Percentiles rank a stretch among this genome's conserved stretches.
Evolutionary conservation across 768 basidiomycete species (phyloP).

Genomic region (Lactifluus rugatus): DNA sequence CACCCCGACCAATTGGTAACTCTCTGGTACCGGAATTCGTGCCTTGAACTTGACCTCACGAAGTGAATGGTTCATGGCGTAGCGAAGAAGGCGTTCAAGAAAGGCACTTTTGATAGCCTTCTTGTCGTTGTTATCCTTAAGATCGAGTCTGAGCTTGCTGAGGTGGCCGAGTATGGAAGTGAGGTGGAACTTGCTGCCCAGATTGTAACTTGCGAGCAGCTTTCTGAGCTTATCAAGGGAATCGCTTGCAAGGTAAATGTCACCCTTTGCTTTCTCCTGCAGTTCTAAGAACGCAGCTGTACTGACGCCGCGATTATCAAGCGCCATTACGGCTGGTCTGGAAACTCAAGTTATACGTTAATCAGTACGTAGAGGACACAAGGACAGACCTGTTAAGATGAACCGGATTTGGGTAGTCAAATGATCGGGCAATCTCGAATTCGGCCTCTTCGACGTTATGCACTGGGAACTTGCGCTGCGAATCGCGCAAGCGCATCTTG

Average conservation of each 20-base stretch:
- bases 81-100: conserved; percentile 43
- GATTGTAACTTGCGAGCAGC: conserved; percentile 39
- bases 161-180: conserved; percentile 42
- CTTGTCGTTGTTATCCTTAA: conserved; percentile 30
- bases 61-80: conserved; percentile 54
- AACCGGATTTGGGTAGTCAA: conserved; percentile 48
- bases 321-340: conserved; percentile 67
- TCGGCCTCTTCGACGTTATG: conserved; percentile 36
- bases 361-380: neutral
- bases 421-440: conserved; percentile 64
- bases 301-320: conserved; percentile 66
- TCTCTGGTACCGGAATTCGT: conserved; percentile 58
- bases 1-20: conserved; percentile 66
- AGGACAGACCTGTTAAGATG: conserved; percentile 62
- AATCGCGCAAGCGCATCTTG: conserved; percentile 58
- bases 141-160: conserved; percentile 38
- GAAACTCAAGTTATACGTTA: neutral
- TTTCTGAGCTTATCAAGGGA: conserved; percentile 39
- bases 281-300: conserved; percentile 48
- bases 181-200: conserved; percentile 42
- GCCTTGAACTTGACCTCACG: conserved; percentile 70
- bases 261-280: conserved; percentile 48
- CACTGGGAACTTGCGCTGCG: conserved; percentile 69
- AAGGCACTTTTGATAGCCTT: conserved; percentile 45
- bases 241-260: conserved; percentile 51